Evolutionary conservation across 208 protist species (phyloP).

Genomic region (Porcisia deanei): DNA sequence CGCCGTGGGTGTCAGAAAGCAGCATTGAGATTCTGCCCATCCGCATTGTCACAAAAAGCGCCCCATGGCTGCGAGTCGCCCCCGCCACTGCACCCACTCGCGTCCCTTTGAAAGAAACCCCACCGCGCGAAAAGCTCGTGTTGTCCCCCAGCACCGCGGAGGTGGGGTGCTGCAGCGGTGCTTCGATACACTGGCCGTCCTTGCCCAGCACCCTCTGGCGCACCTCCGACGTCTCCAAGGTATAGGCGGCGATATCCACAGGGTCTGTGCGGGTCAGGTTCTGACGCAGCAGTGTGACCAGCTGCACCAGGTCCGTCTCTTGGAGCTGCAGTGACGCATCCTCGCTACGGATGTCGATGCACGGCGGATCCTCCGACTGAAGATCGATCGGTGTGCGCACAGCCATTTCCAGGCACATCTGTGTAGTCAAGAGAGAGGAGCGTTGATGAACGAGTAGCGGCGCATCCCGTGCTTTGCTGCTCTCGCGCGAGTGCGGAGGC

Average conservation of each 20-base stretch:
- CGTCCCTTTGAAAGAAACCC: not conserved
- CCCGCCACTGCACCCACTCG: not conserved
- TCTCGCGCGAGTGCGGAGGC: not conserved
- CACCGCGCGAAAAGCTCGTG: not conserved
- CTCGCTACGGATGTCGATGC: slow-evolving; percentile 55
- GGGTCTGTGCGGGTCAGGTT: slow-evolving; percentile 53
- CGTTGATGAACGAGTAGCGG: slow-evolving; percentile 3
- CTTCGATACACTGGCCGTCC: not conserved
- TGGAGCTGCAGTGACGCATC: slow-evolving; percentile 49
- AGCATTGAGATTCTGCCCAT: slow-evolving; percentile 27
- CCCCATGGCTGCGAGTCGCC: not conserved
- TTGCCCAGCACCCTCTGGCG: slow-evolving; percentile 13
- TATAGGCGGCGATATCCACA: slow-evolving; percentile 23
- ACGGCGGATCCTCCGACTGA: slow-evolving; percentile 46
- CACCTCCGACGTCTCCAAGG: slow-evolving; percentile 5
- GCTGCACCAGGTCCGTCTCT: slow-evolving; percentile 53
- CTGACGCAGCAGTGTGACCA: slow-evolving; percentile 56
- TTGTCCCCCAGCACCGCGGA: not conserved
- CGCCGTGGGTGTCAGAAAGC: slow-evolving; percentile 15
- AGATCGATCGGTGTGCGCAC: slow-evolving; percentile 59
- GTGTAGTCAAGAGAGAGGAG: slow-evolving; percentile 44
- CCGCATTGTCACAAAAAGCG: slow-evolving; percentile 26
- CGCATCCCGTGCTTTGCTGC: not conserved
- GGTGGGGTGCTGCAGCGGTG: not conserved
- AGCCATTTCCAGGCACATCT: slow-evolving; percentile 54